These are phyloP conservation scores for Medicago arabica DNA, from an alignment of 306 rosid species.

Conservation along the genomic window DNA sequence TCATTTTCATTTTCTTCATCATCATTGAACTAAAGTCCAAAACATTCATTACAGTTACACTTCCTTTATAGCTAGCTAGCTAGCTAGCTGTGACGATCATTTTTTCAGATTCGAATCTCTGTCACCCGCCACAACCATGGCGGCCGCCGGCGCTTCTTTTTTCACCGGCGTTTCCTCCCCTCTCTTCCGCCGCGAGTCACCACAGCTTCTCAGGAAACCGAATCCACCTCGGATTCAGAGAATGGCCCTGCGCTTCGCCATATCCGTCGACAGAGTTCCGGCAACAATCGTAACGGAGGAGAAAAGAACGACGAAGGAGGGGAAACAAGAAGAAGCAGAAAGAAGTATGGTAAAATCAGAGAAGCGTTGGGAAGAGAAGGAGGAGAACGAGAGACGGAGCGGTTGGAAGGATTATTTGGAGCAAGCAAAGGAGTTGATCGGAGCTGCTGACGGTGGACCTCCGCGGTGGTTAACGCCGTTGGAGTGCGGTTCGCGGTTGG, in stretches of 20 bases:
- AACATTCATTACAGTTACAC: neutral
- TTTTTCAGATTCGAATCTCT: conserved; percentile 11
- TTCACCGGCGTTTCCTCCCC: conserved; percentile 35
- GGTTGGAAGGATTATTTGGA: conserved; percentile 60
- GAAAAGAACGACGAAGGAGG: conserved; percentile 13
- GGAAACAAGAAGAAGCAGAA: conserved; percentile 23
- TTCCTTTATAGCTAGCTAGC: no score
- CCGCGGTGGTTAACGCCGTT: conserved; percentile 92
- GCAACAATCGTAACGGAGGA: neutral
- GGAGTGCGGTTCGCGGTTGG: conserved; percentile 56
- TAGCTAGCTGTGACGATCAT: neutral
- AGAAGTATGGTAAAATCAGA: neutral
- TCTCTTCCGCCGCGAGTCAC: conserved; percentile 28
- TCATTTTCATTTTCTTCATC: neutral
- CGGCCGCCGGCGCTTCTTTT: conserved; percentile 46
- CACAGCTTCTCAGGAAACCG: conserved; percentile 2
- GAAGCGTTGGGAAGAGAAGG: conserved; percentile 10
- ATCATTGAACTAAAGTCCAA: neutral
- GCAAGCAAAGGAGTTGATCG: conserved; percentile 54
- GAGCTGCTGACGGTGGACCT: conserved; percentile 64
- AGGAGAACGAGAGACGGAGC: conserved; percentile 35
- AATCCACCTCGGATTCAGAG: conserved; percentile 28
- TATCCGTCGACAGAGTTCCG: conserved; percentile 46
- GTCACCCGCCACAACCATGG: conserved; percentile 46
- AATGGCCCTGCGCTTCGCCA: conserved; percentile 39